Base-by-base conservation (phyloP, 192 early-diverging fungal genomes). In the Chytriomyces hyalinus region DNA sequence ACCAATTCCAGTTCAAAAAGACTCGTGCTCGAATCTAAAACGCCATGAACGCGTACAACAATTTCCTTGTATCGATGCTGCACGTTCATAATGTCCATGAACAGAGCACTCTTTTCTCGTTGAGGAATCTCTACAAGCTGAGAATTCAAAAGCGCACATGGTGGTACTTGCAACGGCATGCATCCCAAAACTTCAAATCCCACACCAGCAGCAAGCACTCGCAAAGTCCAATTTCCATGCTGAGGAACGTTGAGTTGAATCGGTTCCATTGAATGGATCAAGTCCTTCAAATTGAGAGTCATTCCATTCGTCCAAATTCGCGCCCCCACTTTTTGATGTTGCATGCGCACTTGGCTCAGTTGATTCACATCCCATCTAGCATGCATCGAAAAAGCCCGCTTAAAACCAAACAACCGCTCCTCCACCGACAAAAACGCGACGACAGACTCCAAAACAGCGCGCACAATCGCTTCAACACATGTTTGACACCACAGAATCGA, bases 401-500 rank as follows among this genome's bases (percentile, higher is more conserved):
- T 3, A 59, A 59, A 59, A n/a, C 57, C 7, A 15, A 59, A 59
- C 57, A 59, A 59, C 4, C 57, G 15, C 57, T 59, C 20, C 17
- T 59, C 57, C 57, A 15, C 36, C 36, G 36, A 36, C 36, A 36
- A 36, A 36, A 36, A 59, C 57, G 20, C 57, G 15, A 4, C 57
- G 15, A 4, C 2, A 64, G 62, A 64, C 2, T 64, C n/a, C 62
- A 3, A 13, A 24, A 24, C 62, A 17, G 28, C 26, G 17, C 5
- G 13, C 28, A 24, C 62, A 64, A 64, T 64, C 66, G 66, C 13
- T 67, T 47, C 28, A 57, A 20, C 53, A 57, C 44, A 11, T 49
- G 11, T 67, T 28, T 28, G 15, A 66, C 97, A 98, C 93, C 95
- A 96, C 70, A 99, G 71, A 36, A 96, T 92, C 26, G 90, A 90